phyloP scores from a whole-genome alignment of 495 filamentous ascomycete species.

The Tuber melanosporum region DNA sequence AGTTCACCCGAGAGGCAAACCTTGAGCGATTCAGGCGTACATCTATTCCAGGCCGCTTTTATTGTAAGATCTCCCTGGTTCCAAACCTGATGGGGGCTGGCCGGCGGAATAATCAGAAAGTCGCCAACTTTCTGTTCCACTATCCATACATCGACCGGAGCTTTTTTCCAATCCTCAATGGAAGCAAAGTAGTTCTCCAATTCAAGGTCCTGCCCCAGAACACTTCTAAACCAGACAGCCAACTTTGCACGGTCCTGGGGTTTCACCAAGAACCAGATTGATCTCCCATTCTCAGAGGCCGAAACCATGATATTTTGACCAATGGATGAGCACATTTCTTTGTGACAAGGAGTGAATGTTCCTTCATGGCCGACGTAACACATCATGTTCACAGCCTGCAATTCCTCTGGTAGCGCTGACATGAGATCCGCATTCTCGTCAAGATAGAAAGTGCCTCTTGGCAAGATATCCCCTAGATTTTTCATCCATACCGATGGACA shows the following conservation, averaged over 20 bases:
- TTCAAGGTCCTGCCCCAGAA: conserved; percentile 90
- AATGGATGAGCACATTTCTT: conserved; percentile 94
- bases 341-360: conserved; percentile 90
- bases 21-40: conserved; percentile 80
- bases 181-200: conserved; percentile 94
- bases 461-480: conserved; percentile 67
- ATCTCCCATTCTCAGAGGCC: conserved; percentile 74
- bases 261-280: conserved; percentile 98
- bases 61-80: conserved; percentile 90
- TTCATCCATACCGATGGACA: conserved; percentile 79
- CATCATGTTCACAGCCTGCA: conserved; percentile 94
- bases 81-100: conserved; percentile 98
- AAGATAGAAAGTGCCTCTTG: conserved; percentile 72
- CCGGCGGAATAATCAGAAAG: conserved; percentile 88
- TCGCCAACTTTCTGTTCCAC: conserved; percentile 91
- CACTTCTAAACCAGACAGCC: conserved; percentile 83
- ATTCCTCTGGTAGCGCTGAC: conserved; percentile 75
- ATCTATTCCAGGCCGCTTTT: conserved; percentile 98
- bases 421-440: conserved; percentile 79
- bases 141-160: conserved; percentile 84
- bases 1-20: conserved; percentile 79
- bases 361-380: conserved; percentile 97
- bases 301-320: conserved; percentile 98
- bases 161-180: conserved; percentile 83
- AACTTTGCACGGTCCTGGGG: conserved; percentile 79